phyloP scores from a whole-genome alignment of 2,329 filamentous ascomycete genomes.

The Aureobasidium sp. region DNA sequence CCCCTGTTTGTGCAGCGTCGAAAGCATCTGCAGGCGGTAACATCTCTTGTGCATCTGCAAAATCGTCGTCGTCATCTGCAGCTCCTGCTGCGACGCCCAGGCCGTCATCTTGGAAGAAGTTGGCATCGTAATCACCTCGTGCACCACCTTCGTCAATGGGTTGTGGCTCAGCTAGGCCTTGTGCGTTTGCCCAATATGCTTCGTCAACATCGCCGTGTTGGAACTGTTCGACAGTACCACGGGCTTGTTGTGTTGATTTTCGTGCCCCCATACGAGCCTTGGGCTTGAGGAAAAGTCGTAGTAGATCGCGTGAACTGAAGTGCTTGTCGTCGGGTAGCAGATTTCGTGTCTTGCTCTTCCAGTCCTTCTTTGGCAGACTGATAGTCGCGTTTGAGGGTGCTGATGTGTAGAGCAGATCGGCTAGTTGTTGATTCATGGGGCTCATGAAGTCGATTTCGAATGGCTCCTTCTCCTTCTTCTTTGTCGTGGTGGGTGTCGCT shows the following conservation, averaged over 20 bases:
- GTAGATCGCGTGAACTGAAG: constrained; percentile 86
- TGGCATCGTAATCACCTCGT: constrained; percentile 82
- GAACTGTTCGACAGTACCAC: constrained; percentile 35
- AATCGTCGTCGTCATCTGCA: constrained; percentile 64
- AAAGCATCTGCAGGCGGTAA: constrained; percentile 57
- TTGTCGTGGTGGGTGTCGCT: constrained; percentile 46
- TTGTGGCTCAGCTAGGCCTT: constrained; percentile 34
- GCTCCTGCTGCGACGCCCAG: constrained; percentile 58
- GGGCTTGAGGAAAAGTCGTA: constrained; percentile 89
- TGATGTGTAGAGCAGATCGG: constrained; percentile 71
- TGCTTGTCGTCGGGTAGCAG: constrained; percentile 95
- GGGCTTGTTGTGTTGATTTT: constrained; percentile 41
- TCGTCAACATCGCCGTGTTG: constrained; percentile 76
- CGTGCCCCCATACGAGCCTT: constrained; percentile 73
- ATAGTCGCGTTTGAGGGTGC: constrained; percentile 75
- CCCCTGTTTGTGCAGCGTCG: constrained; percentile 28
- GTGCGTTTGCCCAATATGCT: constrained; percentile 81
- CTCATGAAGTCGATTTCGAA: constrained; percentile 89
- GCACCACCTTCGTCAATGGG: constrained; percentile 38
- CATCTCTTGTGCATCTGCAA: constrained; percentile 72
- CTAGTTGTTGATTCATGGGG: constrained; percentile 60
- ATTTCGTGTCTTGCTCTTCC: constrained; percentile 89
- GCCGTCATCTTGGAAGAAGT: constrained; percentile 92
- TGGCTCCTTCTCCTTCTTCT: constrained; percentile 88
- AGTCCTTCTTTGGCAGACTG: constrained; percentile 83